Base-by-base conservation (phyloP, 192 early-diverging fungal species). In the Allomyces arbusculus region DNA sequence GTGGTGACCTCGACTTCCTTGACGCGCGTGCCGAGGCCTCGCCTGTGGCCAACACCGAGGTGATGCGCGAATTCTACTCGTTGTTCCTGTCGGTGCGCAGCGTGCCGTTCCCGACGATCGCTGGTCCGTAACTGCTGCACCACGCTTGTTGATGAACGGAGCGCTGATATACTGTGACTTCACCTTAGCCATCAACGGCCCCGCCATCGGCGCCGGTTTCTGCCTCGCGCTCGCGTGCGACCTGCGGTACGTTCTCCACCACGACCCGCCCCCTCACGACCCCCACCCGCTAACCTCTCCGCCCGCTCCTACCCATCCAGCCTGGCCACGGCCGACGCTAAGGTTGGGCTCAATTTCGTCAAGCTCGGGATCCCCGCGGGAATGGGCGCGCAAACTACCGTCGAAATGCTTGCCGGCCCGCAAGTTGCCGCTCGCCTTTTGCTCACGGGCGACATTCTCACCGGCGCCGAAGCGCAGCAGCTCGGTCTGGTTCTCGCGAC, bases 391-490 rank as follows among this genome's bases (percentile, higher is more conserved):
- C 69, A 67, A 9, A 67, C 63, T 33, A 68, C 64, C 61, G 68
- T 76, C 11, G 73, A 70, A 44, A 66, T 61, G 28, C 63, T 76
- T 0, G 63, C 73, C 61, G 69, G 72, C 55, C 69, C 63, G 22
- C 69, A 75, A 75, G 62, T 61, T 10, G 73, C 75, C 6, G 33
- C 66, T 7, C 64, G 66, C n/a, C 64, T 76, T 1, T 24, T 76
- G 4, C 69, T 76, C 11, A 75, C 75, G 10, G 73, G 73, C 40
- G 68, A 69, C 28, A 55, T 74, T 10, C 33, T 76, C 19, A 63
- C 16, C 4, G 40, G 63, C 40, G 19, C 26, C 16, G 63, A 63
- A 19, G 63, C 63, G 16, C 12, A 63, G 63, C 16, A 58, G 12
- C 50, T 58, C 3, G 50, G 50, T n/a, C 12, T 58, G 50, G 50